phyloP scores from a whole-genome alignment of 2,329 filamentous ascomycete genomes.

The Endocalyx cinctus region DNA sequence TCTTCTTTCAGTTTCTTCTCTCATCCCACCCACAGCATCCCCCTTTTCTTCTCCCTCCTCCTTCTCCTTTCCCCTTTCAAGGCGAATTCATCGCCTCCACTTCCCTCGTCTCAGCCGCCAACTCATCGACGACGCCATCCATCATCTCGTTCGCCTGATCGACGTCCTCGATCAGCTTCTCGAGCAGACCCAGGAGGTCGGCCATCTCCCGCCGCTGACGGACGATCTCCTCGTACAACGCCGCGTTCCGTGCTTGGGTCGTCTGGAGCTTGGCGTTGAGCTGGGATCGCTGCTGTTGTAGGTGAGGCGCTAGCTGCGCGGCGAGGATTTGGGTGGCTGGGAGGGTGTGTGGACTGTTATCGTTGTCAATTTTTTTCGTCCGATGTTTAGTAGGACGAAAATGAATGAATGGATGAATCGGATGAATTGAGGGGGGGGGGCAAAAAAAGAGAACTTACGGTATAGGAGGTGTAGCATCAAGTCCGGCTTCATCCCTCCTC shows the following conservation, averaged over 20 bases:
- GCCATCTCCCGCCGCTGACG: conserved; percentile 53
- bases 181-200: conserved; percentile 43
- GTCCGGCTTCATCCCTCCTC: conserved; percentile 29
- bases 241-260: conserved; percentile 52
- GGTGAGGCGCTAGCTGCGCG: conserved; percentile 51
- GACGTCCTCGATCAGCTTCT: conserved; percentile 50
- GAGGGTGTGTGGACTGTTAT: conserved; percentile 48
- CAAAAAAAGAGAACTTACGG: conserved; percentile 36
- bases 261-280: conserved; percentile 55
- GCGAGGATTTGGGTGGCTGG: conserved; percentile 47
- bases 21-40: too few relatives aligned
- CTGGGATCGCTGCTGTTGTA: conserved; percentile 48
- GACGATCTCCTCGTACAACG: conserved; percentile 45
- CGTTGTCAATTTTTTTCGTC: background rate
- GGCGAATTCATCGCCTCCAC: too few relatives aligned
- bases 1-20: too few relatives aligned
- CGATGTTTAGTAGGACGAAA: too few relatives aligned
- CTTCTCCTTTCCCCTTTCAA: too few relatives aligned
- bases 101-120: conserved; percentile 46
- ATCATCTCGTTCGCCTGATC: conserved; percentile 47
- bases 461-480: conserved; percentile 29
- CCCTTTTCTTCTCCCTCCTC: too few relatives aligned
- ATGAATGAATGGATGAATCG: too few relatives aligned
- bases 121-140: conserved; percentile 39
- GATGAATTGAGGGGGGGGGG: conserved; percentile 1